Base-by-base conservation (phyloP, 768 basidiomycete species). In the Tulasnella sp. region DNA sequence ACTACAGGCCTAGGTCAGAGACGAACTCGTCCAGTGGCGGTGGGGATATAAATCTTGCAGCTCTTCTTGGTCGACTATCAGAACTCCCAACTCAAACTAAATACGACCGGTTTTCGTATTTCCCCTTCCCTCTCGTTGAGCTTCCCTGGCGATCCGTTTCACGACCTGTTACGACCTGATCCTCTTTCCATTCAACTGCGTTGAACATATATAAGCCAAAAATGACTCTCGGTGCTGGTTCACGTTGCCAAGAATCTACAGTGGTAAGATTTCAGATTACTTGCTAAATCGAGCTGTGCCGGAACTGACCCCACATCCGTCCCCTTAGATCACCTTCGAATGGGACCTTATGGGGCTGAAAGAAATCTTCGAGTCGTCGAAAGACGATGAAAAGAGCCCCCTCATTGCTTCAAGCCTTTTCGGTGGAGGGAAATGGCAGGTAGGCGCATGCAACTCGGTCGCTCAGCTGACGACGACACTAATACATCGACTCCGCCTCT, bases 141-240 rank as follows among this genome's bases (percentile, higher is more conserved):
- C 64, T 40, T 65, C 22, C 12, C 19, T 65, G 64, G 22, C 64
- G 16, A 34, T 65, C 64, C 26, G 17, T 65, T 26, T 65, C 64
- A 36, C 39, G 35, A 36, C 64, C 32, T 65, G n/a, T 40, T n/a
- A 65, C 64, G 64, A 40, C 64, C 35, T 36, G 5, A 16, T 44
- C 39, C 35, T 34, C 37, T 40, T 37, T 34, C 64, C 36, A 29
- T 40, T 65, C 35, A n/a, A 65, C 64, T 65, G 64, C 1, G 12
- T 65, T 65, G 64, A 65, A 36, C 34, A 36, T 64, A 36, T 29
- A 17, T 19, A 59, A 29, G 26, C 52, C 42, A 47, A 70, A 70
- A 41, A 72, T 72, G 71, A 72, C 71, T n/a, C 71, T 72, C 71
- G 71, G 71, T 65, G 71, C 71, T 42, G 71, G 71, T 40, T 72